Evolutionary conservation across 345 rosid species (phyloP).

Genomic region (Populus deltoides): DNA sequence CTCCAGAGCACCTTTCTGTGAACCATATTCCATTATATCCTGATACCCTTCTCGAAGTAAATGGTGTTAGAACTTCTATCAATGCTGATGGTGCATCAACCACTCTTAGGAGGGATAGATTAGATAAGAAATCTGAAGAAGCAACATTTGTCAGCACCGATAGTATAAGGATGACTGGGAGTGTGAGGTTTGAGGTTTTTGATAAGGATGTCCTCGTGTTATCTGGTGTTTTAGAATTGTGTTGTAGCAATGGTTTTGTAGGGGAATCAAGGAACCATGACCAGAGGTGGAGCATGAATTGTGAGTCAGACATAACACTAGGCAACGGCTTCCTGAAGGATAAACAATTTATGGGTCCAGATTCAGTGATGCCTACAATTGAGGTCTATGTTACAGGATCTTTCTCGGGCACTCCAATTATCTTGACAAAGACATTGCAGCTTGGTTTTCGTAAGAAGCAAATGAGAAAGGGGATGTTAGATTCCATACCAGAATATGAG

Average conservation of each 20-base stretch:
- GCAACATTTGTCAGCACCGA: constrained; percentile 36
- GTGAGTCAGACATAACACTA: constrained; percentile 14
- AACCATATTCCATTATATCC: constrained; percentile 25
- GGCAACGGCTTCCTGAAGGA: constrained; percentile 22
- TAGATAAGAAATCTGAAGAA: constrained; percentile 36
- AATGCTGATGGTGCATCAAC: constrained; percentile 15
- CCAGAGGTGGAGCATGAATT: constrained; percentile 27
- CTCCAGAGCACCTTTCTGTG: constrained; percentile 22
- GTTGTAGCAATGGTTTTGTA: constrained; percentile 13
- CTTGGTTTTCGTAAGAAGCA: constrained; percentile 1
- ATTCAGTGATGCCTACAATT: constrained; percentile 13
- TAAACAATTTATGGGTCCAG: constrained; percentile 13
- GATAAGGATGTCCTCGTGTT: constrained; percentile 19
- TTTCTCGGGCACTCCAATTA: constrained; percentile 26
- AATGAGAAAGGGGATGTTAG: constrained; percentile 17
- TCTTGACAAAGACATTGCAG: constrained; percentile 27
- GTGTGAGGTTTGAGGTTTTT: constrained; percentile 26
- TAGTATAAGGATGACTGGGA: constrained; percentile 20
- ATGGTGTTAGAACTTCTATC: constrained; percentile 26
- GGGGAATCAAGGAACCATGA: constrained; percentile 17
- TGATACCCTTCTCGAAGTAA: constrained; percentile 29
- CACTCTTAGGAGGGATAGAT: constrained; percentile 28
- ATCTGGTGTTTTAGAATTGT: constrained; percentile 23
- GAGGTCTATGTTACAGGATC: constrained; percentile 35
- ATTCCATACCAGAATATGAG: constrained; percentile 24